Evolutionary conservation across 352 stramenopile species (phyloP).

Genomic region (Pythium guiyangense): DNA sequence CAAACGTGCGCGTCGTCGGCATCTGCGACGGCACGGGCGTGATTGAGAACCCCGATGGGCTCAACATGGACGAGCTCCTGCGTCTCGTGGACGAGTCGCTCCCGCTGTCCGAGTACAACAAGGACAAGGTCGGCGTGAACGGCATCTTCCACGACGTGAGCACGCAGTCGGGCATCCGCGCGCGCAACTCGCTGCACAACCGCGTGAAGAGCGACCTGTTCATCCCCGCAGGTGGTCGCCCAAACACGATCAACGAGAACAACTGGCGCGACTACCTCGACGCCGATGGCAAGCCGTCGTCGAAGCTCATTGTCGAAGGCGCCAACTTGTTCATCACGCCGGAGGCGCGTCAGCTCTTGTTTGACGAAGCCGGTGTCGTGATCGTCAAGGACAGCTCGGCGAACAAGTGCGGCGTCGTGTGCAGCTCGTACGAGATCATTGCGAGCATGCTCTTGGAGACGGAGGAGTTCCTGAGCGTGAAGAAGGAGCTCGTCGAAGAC

Average conservation of each 20-base stretch:
- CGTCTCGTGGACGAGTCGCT: slow-evolving; percentile 91
- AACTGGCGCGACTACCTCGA: slow-evolving; percentile 77
- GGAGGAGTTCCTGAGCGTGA: slow-evolving; percentile 96
- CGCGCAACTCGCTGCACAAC: slow-evolving; percentile 98
- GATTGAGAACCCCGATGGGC: slow-evolving; percentile 93
- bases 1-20: slow-evolving; percentile 92
- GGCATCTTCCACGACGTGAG: slow-evolving; percentile 83
- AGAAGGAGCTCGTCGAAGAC: slow-evolving; percentile 91
- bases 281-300: slow-evolving; percentile 68
- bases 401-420: slow-evolving; percentile 87
- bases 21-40: slow-evolving; percentile 91
- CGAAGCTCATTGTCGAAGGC: slow-evolving; percentile 79
- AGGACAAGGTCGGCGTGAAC: slow-evolving; percentile 36
- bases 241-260: slow-evolving; percentile 86
- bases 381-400: slow-evolving; percentile 97
- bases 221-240: slow-evolving; percentile 74
- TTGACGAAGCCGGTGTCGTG: slow-evolving; percentile 93
- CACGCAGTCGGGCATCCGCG: slow-evolving; percentile 77
- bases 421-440: slow-evolving; percentile 84
- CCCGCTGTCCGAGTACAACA: slow-evolving; percentile 80
- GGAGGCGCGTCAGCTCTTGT: slow-evolving; percentile 87
- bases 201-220: slow-evolving; percentile 87
- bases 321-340: slow-evolving; percentile 86
- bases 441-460: slow-evolving; percentile 95
- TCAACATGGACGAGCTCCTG: slow-evolving; percentile 93